Conservation (phyloP, 139 green algal genomes). For the Chlamydomonas sphaeroides region DNA sequence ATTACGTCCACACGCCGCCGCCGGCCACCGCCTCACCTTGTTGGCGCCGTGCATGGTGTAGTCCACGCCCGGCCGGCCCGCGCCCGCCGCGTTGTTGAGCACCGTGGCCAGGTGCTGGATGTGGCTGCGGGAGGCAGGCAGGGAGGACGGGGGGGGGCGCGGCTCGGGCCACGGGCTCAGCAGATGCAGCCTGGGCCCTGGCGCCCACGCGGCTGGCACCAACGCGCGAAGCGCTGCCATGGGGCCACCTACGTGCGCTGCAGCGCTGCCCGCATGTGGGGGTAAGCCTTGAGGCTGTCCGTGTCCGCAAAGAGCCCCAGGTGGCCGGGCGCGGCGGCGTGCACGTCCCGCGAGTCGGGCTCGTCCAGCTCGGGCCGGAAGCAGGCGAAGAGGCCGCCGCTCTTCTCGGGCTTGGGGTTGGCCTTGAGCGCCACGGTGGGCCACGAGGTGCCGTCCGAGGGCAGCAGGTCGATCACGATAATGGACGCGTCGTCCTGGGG, state of each 20-base stretch:
- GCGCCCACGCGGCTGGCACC: too few species aligned
- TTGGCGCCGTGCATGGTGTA: conserved; percentile 60
- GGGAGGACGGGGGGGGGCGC: too few species aligned
- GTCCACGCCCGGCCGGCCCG: conserved; percentile 20
- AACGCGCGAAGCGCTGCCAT: too few species aligned
- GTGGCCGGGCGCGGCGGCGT: conserved; percentile 16
- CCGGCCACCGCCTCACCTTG: not conserved
- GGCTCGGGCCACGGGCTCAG: too few species aligned
- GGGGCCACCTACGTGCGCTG: conserved; percentile 3
- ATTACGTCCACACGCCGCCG: too few species aligned
- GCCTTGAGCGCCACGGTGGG: conserved; percentile 50
- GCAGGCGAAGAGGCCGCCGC: conserved; percentile 32
- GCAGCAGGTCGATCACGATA: conserved; percentile 84
- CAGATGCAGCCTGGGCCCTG: too few species aligned
- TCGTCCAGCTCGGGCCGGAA: conserved; percentile 40
- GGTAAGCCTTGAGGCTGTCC: conserved; percentile 55
- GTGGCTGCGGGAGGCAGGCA: too few species aligned
- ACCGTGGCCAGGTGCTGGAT: conserved; percentile 34
- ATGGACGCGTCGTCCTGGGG: conserved; percentile 84
- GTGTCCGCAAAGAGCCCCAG: conserved; percentile 51
- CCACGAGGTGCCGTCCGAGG: conserved; percentile 54
- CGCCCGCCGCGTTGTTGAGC: conserved; percentile 8
- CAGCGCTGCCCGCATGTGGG: conserved; percentile 38
- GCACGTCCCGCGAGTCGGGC: conserved; percentile 27
- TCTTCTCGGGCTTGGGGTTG: conserved; percentile 42